Evolutionary conservation across 495 filamentous ascomycete species (phyloP).

Genomic region (Collariella sp.): DNA sequence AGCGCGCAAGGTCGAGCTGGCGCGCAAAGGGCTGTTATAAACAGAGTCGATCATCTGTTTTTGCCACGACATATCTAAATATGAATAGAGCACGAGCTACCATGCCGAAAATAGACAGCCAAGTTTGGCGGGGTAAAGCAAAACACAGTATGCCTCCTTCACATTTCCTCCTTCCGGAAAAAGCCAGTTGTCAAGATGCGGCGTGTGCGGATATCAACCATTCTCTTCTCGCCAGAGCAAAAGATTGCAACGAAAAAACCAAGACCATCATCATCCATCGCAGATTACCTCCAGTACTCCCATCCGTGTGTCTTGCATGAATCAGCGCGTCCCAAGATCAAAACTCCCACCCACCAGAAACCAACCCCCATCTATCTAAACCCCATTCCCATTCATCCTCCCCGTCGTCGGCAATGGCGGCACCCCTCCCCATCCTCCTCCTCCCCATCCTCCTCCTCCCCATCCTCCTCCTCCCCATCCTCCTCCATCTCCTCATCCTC

Average conservation of each 20-base stretch:
- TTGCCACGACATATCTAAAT: background rate
- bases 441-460: conserved; percentile 8
- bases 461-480: conserved; percentile 20
- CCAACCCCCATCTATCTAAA: background rate
- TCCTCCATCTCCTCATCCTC: conserved; percentile 39
- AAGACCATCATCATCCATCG: background rate
- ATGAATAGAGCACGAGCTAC: background rate
- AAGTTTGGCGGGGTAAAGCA: background rate
- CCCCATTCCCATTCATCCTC: conserved; percentile 23
- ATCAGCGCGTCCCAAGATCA: too few species aligned
- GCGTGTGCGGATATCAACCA: too few species aligned
- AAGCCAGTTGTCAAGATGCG: background rate
- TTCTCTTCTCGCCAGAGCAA: background rate
- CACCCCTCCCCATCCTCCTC: conserved; percentile 10
- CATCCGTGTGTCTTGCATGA: too few species aligned
- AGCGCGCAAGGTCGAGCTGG: conserved; percentile 69
- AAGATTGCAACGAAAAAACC: background rate
- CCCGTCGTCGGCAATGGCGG: conserved; percentile 29
- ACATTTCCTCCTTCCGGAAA: background rate
- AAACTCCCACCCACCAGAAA: background rate
- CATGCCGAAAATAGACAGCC: background rate
- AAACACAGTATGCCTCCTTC: background rate
- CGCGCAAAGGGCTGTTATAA: conserved; percentile 74
- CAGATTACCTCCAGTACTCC: too few species aligned
- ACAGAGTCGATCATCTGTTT: background rate